phyloP scores from a whole-genome alignment of 352 stramenopile species.

The Pythium phragmiticola region DNA sequence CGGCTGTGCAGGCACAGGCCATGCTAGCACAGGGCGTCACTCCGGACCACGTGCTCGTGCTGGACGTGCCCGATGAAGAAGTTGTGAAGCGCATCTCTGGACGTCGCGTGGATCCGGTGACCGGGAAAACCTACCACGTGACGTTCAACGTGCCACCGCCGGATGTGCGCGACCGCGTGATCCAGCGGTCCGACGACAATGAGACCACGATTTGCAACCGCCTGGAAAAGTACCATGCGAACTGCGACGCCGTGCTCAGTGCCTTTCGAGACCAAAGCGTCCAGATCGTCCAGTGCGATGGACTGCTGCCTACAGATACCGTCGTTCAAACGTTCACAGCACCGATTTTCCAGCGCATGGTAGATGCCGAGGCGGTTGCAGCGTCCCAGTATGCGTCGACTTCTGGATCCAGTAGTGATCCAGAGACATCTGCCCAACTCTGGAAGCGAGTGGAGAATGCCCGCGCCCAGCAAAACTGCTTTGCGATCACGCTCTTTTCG shows the following conservation, averaged over 20 bases:
- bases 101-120: conserved; percentile 92
- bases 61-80: conserved; percentile 94
- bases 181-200: conserved; percentile 91
- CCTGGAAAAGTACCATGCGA: conserved; percentile 80
- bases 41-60: conserved; percentile 89
- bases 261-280: conserved; percentile 27
- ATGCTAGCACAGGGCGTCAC: conserved; percentile 75
- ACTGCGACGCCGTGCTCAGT: conserved; percentile 48
- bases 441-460: conserved; percentile 25
- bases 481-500: conserved; percentile 39
- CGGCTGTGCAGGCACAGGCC: conserved; percentile 83
- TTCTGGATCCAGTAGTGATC: neutral
- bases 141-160: conserved; percentile 91
- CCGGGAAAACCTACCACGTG: conserved; percentile 94
- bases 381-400: conserved; percentile 2
- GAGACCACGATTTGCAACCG: conserved; percentile 90
- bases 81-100: conserved; percentile 95
- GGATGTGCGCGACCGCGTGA: conserved; percentile 58
- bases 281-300: conserved; percentile 60
- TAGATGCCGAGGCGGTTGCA: conserved; percentile 36
- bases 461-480: conserved; percentile 30
- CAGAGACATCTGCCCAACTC: neutral
- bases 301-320: conserved; percentile 39
- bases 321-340: conserved; percentile 50
- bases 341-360: conserved; percentile 47